Base-by-base conservation (phyloP, 2,329 filamentous ascomycete genomes). In the Xylaria sp. region DNA sequence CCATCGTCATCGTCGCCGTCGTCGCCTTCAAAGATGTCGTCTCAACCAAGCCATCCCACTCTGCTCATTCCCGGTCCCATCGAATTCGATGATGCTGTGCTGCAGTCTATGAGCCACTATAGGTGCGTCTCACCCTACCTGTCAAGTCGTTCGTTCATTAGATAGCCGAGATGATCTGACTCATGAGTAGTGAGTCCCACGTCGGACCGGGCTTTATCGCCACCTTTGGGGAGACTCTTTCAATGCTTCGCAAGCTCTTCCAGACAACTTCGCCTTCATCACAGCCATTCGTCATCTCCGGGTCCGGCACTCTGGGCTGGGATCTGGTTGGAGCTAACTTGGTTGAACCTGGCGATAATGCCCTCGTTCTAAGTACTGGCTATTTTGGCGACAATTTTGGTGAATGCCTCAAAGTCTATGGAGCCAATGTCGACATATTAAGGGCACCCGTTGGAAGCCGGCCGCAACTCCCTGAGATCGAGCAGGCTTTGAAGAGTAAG, bases 301-400 rank as follows among this genome's bases (percentile, higher is more conserved):
- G 95, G 65, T 97, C 93, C 54, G 95, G 95, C 60, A 99, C 95
- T 19, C 84, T 99, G 7, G 95, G 95, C 63, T 99, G 95, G 95
- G 95, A 99, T 75, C 81, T 98, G 61, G 93, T 98, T 46, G 90
- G 93, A n/a, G 90, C 93, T 70, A 99, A 98, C 81, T 81, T 99
- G 65, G 85, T 92, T 63, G 94, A 99, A 81, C 85, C 88, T 52
- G 93, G 91, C 62, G 95, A 99, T 74, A 87, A 97, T 61, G 95
- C 91, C 23, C 85, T 99, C 40, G 93, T 99, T 56, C 86, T 99
- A 17, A 93, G 96, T 81, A 96, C 92, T 41, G 95, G 95, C 68
- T 99, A 99, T 85, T 99, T 99, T 74, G 93, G 91, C 69, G 93
- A 98, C 76, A 93, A 90, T 60, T 97, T 99, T 74, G 91, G 92